phyloP scores from a whole-genome alignment of 371 early-diverging fungal species.

The Parasitella parasitica region DNA sequence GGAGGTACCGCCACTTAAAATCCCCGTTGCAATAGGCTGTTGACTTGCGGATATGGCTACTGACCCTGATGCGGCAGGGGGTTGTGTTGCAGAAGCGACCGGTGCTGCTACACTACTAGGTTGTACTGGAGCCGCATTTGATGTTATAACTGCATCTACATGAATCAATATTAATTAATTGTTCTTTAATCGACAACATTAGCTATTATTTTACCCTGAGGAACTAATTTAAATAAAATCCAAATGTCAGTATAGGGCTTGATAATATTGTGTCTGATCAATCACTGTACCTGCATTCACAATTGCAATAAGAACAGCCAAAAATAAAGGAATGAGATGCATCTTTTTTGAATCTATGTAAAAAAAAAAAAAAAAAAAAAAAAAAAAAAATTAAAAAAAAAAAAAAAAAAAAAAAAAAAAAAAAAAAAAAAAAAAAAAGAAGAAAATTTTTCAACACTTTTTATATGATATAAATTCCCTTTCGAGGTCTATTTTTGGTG shows the following conservation, averaged over 20 bases:
- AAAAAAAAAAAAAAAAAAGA: neutral
- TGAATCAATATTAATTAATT: neutral
- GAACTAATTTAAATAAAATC: constrained; percentile 7
- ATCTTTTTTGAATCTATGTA: neutral
- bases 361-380: neutral
- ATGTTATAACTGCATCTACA: neutral
- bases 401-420: neutral
- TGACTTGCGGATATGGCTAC: neutral
- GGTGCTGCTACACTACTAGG: neutral
- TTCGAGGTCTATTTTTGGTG: neutral
- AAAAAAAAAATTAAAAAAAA: neutral
- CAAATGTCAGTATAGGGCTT: neutral
- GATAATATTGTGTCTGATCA: neutral
- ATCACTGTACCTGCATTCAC: constrained; percentile 8
- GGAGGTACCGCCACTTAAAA: neutral
- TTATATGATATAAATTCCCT: neutral
- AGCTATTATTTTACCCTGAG: constrained; percentile 17
- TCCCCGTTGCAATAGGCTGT: neutral
- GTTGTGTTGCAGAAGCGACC: neutral
- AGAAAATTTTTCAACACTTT: neutral
- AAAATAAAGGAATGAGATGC: neutral
- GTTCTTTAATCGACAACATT: neutral
- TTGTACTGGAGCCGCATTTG: neutral
- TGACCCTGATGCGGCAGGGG: neutral
- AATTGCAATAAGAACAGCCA: neutral